Conservation (phyloP, 2,329 filamentous ascomycete species). For the Davidsoniella australis region DNA sequence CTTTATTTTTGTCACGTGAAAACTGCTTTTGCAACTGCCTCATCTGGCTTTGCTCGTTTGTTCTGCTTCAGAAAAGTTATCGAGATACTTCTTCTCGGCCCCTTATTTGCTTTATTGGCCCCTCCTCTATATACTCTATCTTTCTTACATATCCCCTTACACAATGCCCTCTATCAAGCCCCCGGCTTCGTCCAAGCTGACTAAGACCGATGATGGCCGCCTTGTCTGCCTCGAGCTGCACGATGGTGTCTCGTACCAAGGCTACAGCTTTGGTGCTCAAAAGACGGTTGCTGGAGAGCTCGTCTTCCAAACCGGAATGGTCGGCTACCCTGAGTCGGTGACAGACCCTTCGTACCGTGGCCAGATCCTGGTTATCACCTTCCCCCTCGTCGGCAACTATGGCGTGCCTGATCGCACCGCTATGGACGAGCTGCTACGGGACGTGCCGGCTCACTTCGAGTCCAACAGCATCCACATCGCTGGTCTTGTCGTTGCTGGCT, state of each 20-base stretch:
- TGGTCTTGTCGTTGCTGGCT: conserved; percentile 77
- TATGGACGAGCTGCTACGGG: conserved; percentile 67
- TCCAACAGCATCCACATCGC: conserved; percentile 84
- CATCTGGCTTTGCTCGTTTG: conserved; percentile 4
- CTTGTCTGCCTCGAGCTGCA: conserved; percentile 80
- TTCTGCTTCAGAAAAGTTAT: conserved; percentile 7
- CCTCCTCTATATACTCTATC: background rate
- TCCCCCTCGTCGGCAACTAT: conserved; percentile 92
- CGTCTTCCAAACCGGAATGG: conserved; percentile 99
- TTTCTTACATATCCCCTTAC: background rate
- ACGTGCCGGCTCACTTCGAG: conserved; percentile 86
- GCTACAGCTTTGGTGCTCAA: conserved; percentile 88
- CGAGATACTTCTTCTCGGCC: background rate
- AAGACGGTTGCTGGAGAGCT: conserved; percentile 93
- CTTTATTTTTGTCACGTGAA: conserved; percentile 6
- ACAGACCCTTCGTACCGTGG: conserved; percentile 78
- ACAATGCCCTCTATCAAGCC: conserved; percentile 22
- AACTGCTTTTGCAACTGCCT: conserved; percentile 3
- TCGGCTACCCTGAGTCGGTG: conserved; percentile 89
- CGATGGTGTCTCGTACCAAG: conserved; percentile 81
- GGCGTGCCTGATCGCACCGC: conserved; percentile 79
- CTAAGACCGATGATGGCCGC: conserved; percentile 35
- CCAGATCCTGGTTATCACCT: conserved; percentile 92
- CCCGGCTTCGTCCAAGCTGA: conserved; percentile 45
- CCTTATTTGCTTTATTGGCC: background rate